Percentiles rank a stretch among this genome's conserved stretches.
These are phyloP conservation scores for Fusarium albosuccineum DNA, from an alignment of 2,329 filamentous ascomycete genomes.

Conservation along the genomic window DNA sequence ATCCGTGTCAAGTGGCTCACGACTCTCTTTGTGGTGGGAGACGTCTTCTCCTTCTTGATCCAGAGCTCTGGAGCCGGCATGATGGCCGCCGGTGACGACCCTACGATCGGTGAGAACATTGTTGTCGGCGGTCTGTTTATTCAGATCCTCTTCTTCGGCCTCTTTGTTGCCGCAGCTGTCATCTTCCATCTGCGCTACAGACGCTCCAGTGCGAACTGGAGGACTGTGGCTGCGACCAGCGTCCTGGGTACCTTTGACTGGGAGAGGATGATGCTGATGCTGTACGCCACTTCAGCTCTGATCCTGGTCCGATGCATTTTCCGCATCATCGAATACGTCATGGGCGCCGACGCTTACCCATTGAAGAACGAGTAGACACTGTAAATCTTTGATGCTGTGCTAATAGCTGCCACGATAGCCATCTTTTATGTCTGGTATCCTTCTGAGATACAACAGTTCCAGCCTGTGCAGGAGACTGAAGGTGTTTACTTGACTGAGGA, in stretches of 20 bases:
- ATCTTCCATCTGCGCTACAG: conserved; percentile 59
- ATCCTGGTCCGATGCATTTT: conserved; percentile 60
- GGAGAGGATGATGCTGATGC: conserved; percentile 50
- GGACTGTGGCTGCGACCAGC: neutral
- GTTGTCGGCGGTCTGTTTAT: conserved; percentile 67
- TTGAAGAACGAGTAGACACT: conserved; percentile 55
- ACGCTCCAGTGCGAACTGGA: conserved; percentile 8
- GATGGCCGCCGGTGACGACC: conserved; percentile 35
- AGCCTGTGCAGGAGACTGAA: neutral
- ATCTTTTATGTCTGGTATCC: conserved; percentile 28
- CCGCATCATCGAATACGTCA: conserved; percentile 60
- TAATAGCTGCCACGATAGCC: conserved; percentile 35
- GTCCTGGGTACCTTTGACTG: conserved; percentile 43
- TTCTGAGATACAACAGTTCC: conserved; percentile 10
- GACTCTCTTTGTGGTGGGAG: conserved; percentile 64
- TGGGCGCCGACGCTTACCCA: conserved; percentile 55
- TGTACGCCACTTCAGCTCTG: conserved; percentile 52
- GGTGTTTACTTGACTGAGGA: too few species aligned
- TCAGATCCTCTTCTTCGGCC: conserved; percentile 67
- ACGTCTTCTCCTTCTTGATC: conserved; percentile 62
- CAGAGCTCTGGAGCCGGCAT: conserved; percentile 58
- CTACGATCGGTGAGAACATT: conserved; percentile 58
- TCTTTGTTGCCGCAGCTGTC: conserved; percentile 63
- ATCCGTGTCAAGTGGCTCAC: conserved; percentile 56
- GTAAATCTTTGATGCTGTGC: conserved; percentile 56